Evolutionary conservation across 2,329 filamentous ascomycete species (phyloP), one percentile per base, ranked within the genome.

Genomic region (Pseudogymnoascus sp.): DNA sequence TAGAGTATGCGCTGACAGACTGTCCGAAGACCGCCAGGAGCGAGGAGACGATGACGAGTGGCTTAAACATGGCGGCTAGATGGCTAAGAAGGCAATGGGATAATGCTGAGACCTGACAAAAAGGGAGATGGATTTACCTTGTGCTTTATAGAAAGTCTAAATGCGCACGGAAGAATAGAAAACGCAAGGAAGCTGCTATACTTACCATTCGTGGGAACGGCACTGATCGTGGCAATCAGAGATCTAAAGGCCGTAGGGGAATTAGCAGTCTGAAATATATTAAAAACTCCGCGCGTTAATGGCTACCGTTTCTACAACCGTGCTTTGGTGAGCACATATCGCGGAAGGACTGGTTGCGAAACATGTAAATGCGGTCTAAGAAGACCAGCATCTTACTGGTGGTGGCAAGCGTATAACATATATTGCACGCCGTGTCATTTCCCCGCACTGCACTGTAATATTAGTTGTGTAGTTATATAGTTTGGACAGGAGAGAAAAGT

Each of bases 1-100:
- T 68, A 28, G 71, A 69, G 43, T 72, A 72, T 9, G 71, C 72
- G 11, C 65, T 63, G 42, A 62, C 62, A 21, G 61, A 59, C 21
- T 53, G 31, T 12, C 56, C 61, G 25, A 59, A 53, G 61, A 63
- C 21, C 8, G 61, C n/a, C 37, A 59, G 62, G n/a, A 63, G n/a
- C 21, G 59, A 60, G 11, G 62, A 38, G 49, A 60, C 23, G 23
- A 49, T 9, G 23, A 49, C 43, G 23, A 49, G 43, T n/a, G 43
- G 43, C 43, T 49, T 49, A 28, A 49, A 49, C 43, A 49, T 49
- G 14, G 23, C 43, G 6, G 23, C 23, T n/a, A 28, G 21, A 28
- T 49, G 6, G 21, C 9, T 14, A 28, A 4, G 23, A 49, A 49
- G 23, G 23, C 23, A 49, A 49, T 16, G 23, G 43, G 9, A 28